These are phyloP conservation scores for Colletotrichum tofieldiae DNA, from an alignment of 2,329 filamentous ascomycete genomes.

Conservation along the genomic window DNA sequence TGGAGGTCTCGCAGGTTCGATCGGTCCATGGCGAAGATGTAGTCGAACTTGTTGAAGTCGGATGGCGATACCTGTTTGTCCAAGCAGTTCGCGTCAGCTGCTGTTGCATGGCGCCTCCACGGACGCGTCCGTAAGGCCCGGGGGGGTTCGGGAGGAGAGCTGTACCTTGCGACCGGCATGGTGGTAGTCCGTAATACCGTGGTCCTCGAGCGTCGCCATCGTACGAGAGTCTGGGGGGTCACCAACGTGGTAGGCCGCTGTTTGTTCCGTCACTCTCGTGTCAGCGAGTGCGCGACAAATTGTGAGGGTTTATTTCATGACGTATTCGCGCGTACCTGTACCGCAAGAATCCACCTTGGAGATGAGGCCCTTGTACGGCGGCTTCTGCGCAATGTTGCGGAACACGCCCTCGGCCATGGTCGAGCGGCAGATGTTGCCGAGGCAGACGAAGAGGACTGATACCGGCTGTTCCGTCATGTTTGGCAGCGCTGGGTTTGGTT, in stretches of 20 bases:
- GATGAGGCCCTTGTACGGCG: constrained; percentile 73
- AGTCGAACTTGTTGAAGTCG: constrained; percentile 91
- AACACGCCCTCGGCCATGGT: constrained; percentile 98
- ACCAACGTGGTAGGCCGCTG: constrained; percentile 86
- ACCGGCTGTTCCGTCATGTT: constrained; percentile 60
- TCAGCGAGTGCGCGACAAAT: constrained; percentile 20
- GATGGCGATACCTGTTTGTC: constrained; percentile 64
- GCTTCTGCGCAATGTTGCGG: constrained; percentile 75
- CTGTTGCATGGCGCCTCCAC: neutral
- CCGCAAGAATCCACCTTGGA: constrained; percentile 87
- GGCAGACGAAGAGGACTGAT: constrained; percentile 93
- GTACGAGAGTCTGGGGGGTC: constrained; percentile 86
- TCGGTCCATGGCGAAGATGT: constrained; percentile 94
- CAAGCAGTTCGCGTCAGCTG: constrained; percentile 3
- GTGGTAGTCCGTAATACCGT: constrained; percentile 83
- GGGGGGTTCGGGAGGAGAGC: neutral
- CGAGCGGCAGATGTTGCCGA: constrained; percentile 95
- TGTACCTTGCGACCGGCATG: constrained; percentile 86
- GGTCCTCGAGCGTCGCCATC: constrained; percentile 80
- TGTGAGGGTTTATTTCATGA: constrained; percentile 24
- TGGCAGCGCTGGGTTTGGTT: constrained; percentile 7
- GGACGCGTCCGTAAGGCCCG: constrained; percentile 16
- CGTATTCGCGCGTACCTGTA: constrained; percentile 68
- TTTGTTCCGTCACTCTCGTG: neutral
- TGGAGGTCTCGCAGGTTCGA: constrained; percentile 83